Base-by-base conservation (phyloP, 495 filamentous ascomycete genomes). In the Haplographium delicatum region DNA sequence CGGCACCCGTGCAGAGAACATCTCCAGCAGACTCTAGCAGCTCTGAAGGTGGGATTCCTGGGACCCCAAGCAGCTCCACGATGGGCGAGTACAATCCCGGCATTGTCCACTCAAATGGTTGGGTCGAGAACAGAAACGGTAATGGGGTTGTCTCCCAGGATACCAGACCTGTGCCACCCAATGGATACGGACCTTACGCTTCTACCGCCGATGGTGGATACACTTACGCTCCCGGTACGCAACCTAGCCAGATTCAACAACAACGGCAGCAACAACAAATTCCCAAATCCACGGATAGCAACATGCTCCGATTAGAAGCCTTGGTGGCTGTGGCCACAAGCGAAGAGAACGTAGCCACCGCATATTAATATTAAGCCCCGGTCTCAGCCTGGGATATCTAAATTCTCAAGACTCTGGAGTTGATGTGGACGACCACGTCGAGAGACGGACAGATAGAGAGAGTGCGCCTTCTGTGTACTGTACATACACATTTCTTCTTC, bases 291-390 rank as follows among this genome's bases (percentile, higher is more conserved):
- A 59, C 39, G 59, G 68, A 66, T 53, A 70, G 65, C 39, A 77
- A 77, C 40, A 85, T 91, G 81, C 75, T 78, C 44, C 73, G 86
- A 11, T 68, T 96, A 19, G 86, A 96, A 50, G 87, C 88, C 13
- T 77, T 96, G 25, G 90, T 95, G 22, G 90, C 90, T 2, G 89
- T 93, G 47, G 90, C 90, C 7, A 93, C 90, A 2, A 87, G 85
- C 51, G 86, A 95, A 61, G 82, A 86, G 35, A 80, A 84, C 37
- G 75, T 73, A 16, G 72, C 78, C 0, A 67, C 73, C 4, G 54
- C 51, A 5, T 58, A 55, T 23, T 56, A 53, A 43, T 4, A n/a
- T n/a, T n/a, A n/a, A n/a, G n/a, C n/a, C n/a, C n/a, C n/a, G n/a
- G n/a, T n/a, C n/a, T n/a, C n/a, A n/a, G n/a, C n/a, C n/a, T n/a